These are phyloP conservation scores for Cylindrodendrum hubeiense DNA, from an alignment of 2,329 filamentous ascomycete species.

Conservation along the genomic window DNA sequence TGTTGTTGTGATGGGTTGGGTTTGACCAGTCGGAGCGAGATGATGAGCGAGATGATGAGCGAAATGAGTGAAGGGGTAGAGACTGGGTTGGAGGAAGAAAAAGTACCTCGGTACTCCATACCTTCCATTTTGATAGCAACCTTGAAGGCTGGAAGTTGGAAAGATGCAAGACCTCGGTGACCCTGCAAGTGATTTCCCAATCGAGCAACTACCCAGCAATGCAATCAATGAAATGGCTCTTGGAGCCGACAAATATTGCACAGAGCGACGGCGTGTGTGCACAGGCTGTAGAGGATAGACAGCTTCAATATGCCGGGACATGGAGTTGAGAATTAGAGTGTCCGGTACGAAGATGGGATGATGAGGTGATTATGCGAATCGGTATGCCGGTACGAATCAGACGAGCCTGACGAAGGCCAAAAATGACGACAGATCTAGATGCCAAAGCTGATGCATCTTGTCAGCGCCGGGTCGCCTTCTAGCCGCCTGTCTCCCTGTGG, in stretches of 20 bases:
- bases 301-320: not conserved
- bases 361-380: not conserved
- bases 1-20: not conserved
- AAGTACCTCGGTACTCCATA: not conserved
- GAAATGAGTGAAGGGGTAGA: not conserved
- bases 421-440: not conserved
- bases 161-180: not conserved
- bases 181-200: constrained; percentile 4
- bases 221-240: not conserved
- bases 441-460: not conserved
- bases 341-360: not conserved
- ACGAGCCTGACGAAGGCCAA: not conserved
- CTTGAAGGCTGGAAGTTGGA: not conserved
- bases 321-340: not conserved
- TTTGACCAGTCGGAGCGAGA: not conserved
- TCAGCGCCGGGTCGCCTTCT: not conserved
- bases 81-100: not conserved
- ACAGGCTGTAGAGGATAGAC: not conserved
- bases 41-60: not conserved
- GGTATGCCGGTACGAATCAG: not conserved
- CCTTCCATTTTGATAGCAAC: not conserved
- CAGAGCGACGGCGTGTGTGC: not conserved
- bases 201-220: not conserved
- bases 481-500: not conserved
- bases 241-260: not conserved